Percentiles rank a stretch among this genome's conserved stretches.
phyloP scores from a whole-genome alignment of 1,139 yeast genomes.

The Geotrichum carabidarum region DNA sequence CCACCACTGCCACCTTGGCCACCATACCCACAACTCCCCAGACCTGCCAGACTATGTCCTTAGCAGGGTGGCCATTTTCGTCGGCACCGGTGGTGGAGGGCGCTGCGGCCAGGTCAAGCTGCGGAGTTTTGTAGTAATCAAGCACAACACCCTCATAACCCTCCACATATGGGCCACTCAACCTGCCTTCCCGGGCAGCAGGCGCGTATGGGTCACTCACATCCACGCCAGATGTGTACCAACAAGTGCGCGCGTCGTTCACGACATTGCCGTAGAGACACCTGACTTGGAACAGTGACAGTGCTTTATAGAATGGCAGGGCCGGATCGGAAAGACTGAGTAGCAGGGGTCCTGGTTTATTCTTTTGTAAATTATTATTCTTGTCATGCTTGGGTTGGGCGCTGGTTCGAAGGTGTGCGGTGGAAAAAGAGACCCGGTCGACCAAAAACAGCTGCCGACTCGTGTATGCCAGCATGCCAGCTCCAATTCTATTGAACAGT shows the following conservation, averaged over 20 bases:
- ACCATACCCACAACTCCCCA: no score
- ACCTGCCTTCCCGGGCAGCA: conserved; percentile 46
- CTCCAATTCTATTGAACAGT: conserved; percentile 56
- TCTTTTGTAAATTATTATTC: neutral
- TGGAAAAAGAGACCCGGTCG: conserved; percentile 39
- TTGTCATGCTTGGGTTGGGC: no score
- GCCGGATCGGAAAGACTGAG: conserved; percentile 59
- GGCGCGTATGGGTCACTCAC: conserved; percentile 31
- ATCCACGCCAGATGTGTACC: conserved; percentile 76
- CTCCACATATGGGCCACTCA: conserved; percentile 43
- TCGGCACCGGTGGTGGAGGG: no score
- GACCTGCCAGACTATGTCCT: no score
- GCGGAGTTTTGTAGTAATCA: conserved; percentile 7
- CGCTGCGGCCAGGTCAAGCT: neutral
- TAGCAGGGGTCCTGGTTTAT: conserved; percentile 52
- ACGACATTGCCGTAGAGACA: conserved; percentile 67
- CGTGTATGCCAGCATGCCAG: conserved; percentile 60
- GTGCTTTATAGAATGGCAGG: conserved; percentile 56
- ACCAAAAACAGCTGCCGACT: conserved; percentile 67
- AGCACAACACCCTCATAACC: conserved; percentile 52
- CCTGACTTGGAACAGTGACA: conserved; percentile 48
- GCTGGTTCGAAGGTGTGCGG: no score
- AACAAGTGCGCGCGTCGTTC: conserved; percentile 73
- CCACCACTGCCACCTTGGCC: no score
- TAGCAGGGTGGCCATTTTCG: no score